Evolutionary conservation across 78 protist species (phyloP), one percentile per base, ranked within the genome.

Genomic region (Cyanophora paradoxa): DNA sequence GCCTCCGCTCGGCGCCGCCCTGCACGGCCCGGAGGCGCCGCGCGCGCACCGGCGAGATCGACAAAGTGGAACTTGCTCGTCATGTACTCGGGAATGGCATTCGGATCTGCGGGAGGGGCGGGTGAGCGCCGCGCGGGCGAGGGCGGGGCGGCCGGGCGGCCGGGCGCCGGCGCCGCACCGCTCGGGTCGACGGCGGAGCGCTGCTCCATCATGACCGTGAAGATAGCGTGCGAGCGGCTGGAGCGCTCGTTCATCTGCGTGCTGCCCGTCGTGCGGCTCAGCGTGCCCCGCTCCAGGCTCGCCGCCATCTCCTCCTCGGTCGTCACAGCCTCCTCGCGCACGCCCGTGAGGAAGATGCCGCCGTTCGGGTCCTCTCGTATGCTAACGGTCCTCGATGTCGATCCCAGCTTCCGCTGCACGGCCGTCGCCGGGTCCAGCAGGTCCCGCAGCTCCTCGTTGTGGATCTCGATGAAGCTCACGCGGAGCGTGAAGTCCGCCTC

Each of bases 21-120:
- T 19, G 62, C 62, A 20, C 8, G 62, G 62, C 16, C 62, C 24
- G 16, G 31, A 56, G n/a, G n/a, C n/a, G n/a, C n/a, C n/a, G n/a
- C n/a, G n/a, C n/a, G n/a, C 52, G 13, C 52, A 0, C 83, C 88
- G 0, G 92, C 92, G 24, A 88, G 82, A 26, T 88, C 92, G 11
- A 88, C 89, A 19, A 88, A 66, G 61, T 81, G 61, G 48, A 88
- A 52, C 67, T 84, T 81, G 46, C 72, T 8, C 24, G 40, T 26
- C 26, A 52, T 8, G 26, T 33, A n/a, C n/a, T n/a, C n/a, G n/a
- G n/a, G n/a, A n/a, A n/a, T n/a, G n/a, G n/a, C n/a, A n/a, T n/a
- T n/a, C n/a, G n/a, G n/a, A n/a, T n/a, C n/a, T n/a, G n/a, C n/a
- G n/a, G n/a, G n/a, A n/a, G n/a, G n/a, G n/a, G n/a, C n/a, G n/a